Base-by-base conservation (phyloP, 805 yeast species). In the Schwanniomyces pseudopolymorphus region DNA sequence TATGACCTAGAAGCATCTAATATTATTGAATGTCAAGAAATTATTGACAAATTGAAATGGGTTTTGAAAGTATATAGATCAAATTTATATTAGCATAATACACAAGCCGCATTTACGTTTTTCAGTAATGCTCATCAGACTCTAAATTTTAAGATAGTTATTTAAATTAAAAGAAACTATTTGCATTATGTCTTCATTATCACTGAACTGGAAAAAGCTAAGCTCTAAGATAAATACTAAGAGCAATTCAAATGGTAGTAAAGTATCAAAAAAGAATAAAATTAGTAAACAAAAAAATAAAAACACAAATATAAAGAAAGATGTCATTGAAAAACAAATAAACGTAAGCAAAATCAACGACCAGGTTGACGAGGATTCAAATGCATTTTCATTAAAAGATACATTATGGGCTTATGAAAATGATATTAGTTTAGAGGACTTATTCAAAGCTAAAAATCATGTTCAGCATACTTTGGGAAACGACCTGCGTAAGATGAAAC, bases 1-100 rank as follows among this genome's bases (percentile, higher is more conserved):
- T 91, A 92, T 62, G 95, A 89, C 56, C 76, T 92, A 47, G 97
- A 91, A 57, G 94, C 96, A 0, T 72, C 73, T 5, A 78, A 75
- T 39, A 70, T 75, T 0, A 61, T 62, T 2, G 86, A 86, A 47
- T 81, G 94, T 39, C 75, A 74, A 31, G 96, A 87, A 51, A 91
- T 92, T 45, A 85, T 92, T 7, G 70, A 77, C n/a, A 84, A 85
- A 55, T 73, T 92, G 40, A 75, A 77, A 41, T 75, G 78, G 58
- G 74, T 87, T 27, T 67, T 80, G 31, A 75, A 74, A 42, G 80
- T 83, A 1, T 84, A 83, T 54, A 70, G 75, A 60, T 47, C 55
- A 28, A 49, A 49, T 37, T 40, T 48, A 40, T 47, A 40, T 33
- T 33, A 24, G 17, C 19, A 22, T 24, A 22, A 13, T 13, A 36